These are phyloP conservation scores for Trichoderma sp. DNA, from an alignment of 2,329 filamentous ascomycete species.

Conservation along the genomic window DNA sequence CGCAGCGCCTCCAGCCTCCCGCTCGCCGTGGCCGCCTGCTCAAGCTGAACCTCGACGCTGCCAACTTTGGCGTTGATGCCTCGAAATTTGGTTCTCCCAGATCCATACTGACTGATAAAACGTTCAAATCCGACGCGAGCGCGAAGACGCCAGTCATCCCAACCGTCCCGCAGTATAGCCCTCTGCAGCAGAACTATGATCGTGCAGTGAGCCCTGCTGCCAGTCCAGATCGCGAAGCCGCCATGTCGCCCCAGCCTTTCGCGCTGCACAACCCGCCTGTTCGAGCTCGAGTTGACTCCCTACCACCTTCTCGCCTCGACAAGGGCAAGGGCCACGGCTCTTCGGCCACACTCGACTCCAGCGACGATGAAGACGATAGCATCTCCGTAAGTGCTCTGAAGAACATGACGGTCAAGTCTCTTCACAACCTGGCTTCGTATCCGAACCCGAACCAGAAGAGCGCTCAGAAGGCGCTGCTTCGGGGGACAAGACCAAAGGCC, in stretches of 20 bases:
- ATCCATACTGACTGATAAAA: constrained; percentile 41
- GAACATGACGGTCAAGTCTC: constrained; percentile 50
- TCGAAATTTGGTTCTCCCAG: constrained; percentile 40
- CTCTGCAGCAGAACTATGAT: constrained; percentile 58
- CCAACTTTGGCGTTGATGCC: constrained; percentile 33
- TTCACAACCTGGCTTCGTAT: constrained; percentile 59
- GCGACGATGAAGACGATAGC: constrained; percentile 37
- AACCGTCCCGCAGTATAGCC: constrained; percentile 47
- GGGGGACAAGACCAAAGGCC: constrained; percentile 36
- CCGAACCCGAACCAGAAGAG: constrained; percentile 57
- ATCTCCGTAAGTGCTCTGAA: constrained; percentile 41
- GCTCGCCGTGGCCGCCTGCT: constrained; percentile 52
- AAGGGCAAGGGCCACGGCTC: not conserved
- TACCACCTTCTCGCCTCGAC: not conserved
- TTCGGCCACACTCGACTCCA: not conserved
- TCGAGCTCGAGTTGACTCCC: constrained; percentile 24
- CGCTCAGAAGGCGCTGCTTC: constrained; percentile 51
- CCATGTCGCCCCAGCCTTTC: constrained; percentile 37
- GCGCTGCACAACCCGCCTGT: constrained; percentile 34
- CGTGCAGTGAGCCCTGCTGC: constrained; percentile 50
- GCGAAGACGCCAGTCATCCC: not conserved
- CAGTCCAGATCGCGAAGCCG: constrained; percentile 35
- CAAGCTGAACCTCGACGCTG: constrained; percentile 43
- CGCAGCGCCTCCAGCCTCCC: constrained; percentile 54
- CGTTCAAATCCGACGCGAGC: not conserved